Evolutionary conservation across 1,139 yeast species (phyloP).

Genomic region (Petasospora fabianii): DNA sequence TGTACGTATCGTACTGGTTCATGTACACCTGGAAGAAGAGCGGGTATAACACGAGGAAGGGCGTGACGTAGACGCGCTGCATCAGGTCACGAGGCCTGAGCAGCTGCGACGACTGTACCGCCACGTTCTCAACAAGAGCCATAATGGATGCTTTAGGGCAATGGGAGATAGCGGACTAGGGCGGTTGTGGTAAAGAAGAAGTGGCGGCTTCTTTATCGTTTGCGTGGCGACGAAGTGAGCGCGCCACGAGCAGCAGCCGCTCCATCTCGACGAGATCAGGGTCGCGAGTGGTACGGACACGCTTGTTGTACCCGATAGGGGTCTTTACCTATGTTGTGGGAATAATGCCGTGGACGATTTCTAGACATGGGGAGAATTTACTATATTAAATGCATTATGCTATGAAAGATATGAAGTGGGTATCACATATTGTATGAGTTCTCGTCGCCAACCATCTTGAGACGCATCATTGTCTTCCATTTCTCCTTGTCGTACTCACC

Average conservation of each 20-base stretch:
- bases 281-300: no score
- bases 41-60: constrained; percentile 80
- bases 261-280: no score
- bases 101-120: constrained; percentile 44
- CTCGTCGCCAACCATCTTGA: constrained; percentile 18
- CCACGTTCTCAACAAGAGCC: constrained; percentile 32
- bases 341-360: no score
- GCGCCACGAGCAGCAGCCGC: no score
- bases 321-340: no score
- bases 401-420: no score
- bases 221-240: no score
- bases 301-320: no score
- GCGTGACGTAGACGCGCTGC: constrained; percentile 78
- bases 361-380: no score
- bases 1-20: constrained; percentile 71
- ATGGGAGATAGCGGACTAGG: neutral
- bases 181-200: neutral
- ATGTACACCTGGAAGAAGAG: constrained; percentile 62
- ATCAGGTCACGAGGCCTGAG: constrained; percentile 63
- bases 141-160: neutral
- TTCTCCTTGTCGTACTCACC: constrained; percentile 66
- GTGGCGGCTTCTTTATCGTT: no score
- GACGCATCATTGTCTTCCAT: constrained; percentile 50
- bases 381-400: no score
- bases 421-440: no score